Conservation (phyloP, 371 early-diverging fungal genomes). For the Encephalitozoon romaleae region DNA sequence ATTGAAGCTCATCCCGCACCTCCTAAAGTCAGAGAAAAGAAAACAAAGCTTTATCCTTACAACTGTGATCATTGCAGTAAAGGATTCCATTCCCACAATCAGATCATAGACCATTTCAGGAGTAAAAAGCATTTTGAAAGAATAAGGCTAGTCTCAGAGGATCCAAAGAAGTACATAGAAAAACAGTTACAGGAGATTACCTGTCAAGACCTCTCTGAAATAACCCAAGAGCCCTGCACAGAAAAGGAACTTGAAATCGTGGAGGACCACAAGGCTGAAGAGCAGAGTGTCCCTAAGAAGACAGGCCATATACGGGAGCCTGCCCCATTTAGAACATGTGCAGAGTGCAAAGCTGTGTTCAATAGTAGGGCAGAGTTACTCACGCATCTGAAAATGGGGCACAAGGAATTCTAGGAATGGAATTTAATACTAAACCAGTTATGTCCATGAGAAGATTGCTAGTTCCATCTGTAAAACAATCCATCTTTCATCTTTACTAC, state of each 20-base stretch:
- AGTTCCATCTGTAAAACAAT: background rate
- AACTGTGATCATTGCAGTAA: constrained; percentile 8
- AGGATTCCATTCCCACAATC: background rate
- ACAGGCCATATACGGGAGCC: background rate
- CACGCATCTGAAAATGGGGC: constrained; percentile 2
- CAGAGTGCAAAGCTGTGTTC: constrained; percentile 4
- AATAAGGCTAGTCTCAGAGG: background rate
- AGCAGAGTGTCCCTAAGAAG: background rate
- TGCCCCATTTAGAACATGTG: constrained; percentile 23
- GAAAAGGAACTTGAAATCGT: background rate
- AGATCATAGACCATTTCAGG: background rate
- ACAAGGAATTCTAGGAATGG: background rate
- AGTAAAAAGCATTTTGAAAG: constrained; percentile 18
- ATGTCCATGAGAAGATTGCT: background rate
- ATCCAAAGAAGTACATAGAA: background rate
- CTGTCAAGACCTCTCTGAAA: background rate
- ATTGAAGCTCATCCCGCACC: background rate
- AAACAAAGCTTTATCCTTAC: background rate
- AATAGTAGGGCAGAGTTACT: background rate
- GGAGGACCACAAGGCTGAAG: background rate
- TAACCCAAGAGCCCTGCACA: background rate
- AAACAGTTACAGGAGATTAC: background rate
- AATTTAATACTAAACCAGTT: background rate
- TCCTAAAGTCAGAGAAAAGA: background rate
- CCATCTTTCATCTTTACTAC: background rate